These are phyloP conservation scores for Penicillium roqueforti DNA, from an alignment of 495 filamentous ascomycete species.

Conservation along the genomic window DNA sequence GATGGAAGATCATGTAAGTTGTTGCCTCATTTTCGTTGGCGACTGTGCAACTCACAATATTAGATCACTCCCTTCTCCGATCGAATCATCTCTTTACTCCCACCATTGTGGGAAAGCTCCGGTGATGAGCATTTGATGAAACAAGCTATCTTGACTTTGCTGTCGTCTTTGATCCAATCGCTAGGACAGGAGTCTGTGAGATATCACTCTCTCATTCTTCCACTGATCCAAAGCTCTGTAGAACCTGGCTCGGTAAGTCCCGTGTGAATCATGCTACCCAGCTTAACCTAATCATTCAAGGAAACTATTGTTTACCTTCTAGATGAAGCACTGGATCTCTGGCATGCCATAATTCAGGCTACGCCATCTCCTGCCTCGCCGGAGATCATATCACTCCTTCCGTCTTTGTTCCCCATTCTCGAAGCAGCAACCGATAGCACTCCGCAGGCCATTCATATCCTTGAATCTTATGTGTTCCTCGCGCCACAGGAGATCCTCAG, in stretches of 20 bases:
- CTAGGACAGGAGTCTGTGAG: slow-evolving; percentile 68
- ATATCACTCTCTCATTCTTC: slow-evolving; percentile 71
- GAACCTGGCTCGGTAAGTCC: slow-evolving; percentile 65
- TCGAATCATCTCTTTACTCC: slow-evolving; percentile 73
- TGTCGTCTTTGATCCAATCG: slow-evolving; percentile 71
- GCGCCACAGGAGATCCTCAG: slow-evolving; percentile 71
- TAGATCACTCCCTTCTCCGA: slow-evolving; percentile 70
- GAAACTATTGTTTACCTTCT: slow-evolving; percentile 78
- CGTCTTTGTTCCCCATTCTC: slow-evolving; percentile 65
- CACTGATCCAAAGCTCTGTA: slow-evolving; percentile 72
- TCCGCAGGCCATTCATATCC: slow-evolving; percentile 63
- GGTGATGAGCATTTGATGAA: slow-evolving; percentile 85
- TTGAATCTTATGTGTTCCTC: slow-evolving; percentile 75
- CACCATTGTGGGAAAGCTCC: slow-evolving; percentile 76
- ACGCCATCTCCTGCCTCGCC: slow-evolving; percentile 60
- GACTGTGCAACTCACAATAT: slow-evolving; percentile 9
- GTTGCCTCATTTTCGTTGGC: not conserved
- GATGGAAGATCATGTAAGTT: slow-evolving; percentile 66
- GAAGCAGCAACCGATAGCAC: slow-evolving; percentile 67
- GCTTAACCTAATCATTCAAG: slow-evolving; percentile 22
- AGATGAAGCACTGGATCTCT: slow-evolving; percentile 88
- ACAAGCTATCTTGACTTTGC: slow-evolving; percentile 80
- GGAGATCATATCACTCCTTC: slow-evolving; percentile 63
- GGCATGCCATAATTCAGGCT: slow-evolving; percentile 70
- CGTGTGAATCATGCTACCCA: not conserved